Base-by-base conservation (phyloP, 129 eudicot species). In the Pulicaria dysenterica region DNA sequence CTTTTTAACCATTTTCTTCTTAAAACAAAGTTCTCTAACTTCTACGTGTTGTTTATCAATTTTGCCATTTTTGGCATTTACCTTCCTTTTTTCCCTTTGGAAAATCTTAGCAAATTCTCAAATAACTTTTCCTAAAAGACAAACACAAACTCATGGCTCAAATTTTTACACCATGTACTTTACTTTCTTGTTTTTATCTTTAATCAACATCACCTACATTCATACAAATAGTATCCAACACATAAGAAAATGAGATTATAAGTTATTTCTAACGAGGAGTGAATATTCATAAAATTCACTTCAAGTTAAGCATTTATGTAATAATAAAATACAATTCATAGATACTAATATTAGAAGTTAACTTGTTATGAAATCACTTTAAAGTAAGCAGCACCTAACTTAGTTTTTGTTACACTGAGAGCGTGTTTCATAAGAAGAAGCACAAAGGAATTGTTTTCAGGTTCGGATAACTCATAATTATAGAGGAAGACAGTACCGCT, bases 101-200 rank as follows among this genome's bases (percentile, higher is more conserved):
- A 41, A 60, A 37, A 50, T 44, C 15, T 24, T 58, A 48, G 49
- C 76, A 69, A 43, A 68, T 39, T 50, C 58, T 36, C 41, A 47
- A 47, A 46, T 7, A 37, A 51, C 64, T 17, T 9, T 62, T 50
- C 71, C 64, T 36, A 49, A 62, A 62, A 17, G 71, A 73, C 70
- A 73, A 59, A 49, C 44, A 73, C 62, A 61, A 62, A 73, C 39
- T 41, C 43, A 44, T 78, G 77, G 76, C 76, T 56, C 49, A 59
- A 61, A 66, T 51, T 53, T 61, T 44, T 78, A 44, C 77, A 70
- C 19, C 67, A 45, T 78, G 16, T 16, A 13, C 8, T 55, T 46
- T 55, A 50, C 39, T 14, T 12, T 48, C 61, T 9, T 3, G 10
- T 16, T 58, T 36, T 24, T 24, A 1, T 24, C 31, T 24, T 24